phyloP scores from a whole-genome alignment of 176 grass and related monocot species.

The Urochloa ruziziensis region DNA sequence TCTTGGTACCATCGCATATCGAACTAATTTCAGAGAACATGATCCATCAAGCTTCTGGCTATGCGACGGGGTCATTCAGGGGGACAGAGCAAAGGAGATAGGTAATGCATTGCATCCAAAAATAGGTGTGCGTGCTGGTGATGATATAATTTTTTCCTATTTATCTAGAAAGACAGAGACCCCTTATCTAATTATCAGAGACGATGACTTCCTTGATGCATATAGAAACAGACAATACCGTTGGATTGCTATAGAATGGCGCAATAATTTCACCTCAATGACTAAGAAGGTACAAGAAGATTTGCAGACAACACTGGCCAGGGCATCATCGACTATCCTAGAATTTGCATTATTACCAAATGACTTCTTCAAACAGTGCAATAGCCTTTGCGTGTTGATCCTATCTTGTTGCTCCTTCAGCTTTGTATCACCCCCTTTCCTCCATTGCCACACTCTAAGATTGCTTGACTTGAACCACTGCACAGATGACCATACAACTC shows the following conservation, averaged over 20 bases:
- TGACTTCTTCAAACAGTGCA: neutral
- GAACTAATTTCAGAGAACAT: neutral
- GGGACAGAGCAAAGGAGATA: neutral
- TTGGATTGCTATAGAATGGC: neutral
- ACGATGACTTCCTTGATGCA: neutral
- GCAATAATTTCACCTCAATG: neutral
- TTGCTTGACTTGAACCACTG: neutral
- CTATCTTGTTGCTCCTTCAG: neutral
- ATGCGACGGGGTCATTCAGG: neutral
- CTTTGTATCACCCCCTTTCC: neutral
- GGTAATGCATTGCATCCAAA: neutral
- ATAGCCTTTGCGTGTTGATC: neutral
- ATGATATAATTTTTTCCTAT: too few species aligned
- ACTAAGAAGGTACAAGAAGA: neutral
- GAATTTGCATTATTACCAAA: neutral
- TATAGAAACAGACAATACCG: neutral
- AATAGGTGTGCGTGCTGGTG: neutral
- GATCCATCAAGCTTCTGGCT: conserved; percentile 1
- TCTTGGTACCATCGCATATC: fast-evolving
- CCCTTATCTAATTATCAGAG: neutral
- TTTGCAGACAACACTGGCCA: neutral
- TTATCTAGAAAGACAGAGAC: too few species aligned
- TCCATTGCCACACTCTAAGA: neutral
- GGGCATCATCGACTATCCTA: neutral
- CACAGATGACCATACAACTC: neutral